These are phyloP conservation scores for Brasilioporus rufonigricans DNA, from an alignment of 768 basidiomycete genomes.

Conservation along the genomic window DNA sequence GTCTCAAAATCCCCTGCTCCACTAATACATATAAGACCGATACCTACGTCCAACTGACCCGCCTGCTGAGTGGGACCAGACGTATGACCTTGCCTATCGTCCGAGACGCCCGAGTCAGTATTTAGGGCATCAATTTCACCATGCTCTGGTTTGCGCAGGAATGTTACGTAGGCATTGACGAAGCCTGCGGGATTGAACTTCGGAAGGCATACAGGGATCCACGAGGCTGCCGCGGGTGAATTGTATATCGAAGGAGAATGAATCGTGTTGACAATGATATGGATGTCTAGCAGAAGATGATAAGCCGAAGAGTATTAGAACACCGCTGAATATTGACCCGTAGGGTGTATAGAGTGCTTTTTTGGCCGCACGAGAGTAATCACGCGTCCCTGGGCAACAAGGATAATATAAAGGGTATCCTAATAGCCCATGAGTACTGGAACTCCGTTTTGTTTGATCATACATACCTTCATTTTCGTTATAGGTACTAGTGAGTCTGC, in stretches of 20 bases:
- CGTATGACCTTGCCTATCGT: conserved; percentile 2
- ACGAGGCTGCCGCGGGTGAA: conserved; percentile 79
- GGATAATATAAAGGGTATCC: conserved; percentile 89
- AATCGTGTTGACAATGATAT: conserved; percentile 89
- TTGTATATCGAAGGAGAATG: conserved; percentile 76
- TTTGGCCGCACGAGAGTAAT: conserved; percentile 86
- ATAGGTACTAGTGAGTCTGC: conserved; percentile 80
- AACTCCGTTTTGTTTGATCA: background rate
- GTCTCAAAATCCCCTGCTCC: conserved; percentile 82
- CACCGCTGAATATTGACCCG: conserved; percentile 48
- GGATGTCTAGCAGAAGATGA: conserved; percentile 57
- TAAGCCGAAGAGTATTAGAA: background rate
- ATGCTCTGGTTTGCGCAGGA: conserved; percentile 46
- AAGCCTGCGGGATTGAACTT: conserved; percentile 90
- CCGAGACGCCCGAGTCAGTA: background rate
- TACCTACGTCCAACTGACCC: conserved; percentile 33
- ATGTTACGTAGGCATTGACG: conserved; percentile 87
- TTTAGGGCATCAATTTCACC: conserved; percentile 5
- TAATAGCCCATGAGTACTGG: conserved; percentile 28
- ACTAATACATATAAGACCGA: conserved; percentile 78
- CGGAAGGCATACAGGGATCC: conserved; percentile 95
- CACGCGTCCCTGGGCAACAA: conserved; percentile 75
- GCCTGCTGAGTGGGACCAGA: conserved; percentile 5
- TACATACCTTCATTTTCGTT: conserved; percentile 69
- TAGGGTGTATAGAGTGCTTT: conserved; percentile 94